Conservation (phyloP, 2,329 filamentous ascomycete genomes). For the Didymellaceae sp. region DNA sequence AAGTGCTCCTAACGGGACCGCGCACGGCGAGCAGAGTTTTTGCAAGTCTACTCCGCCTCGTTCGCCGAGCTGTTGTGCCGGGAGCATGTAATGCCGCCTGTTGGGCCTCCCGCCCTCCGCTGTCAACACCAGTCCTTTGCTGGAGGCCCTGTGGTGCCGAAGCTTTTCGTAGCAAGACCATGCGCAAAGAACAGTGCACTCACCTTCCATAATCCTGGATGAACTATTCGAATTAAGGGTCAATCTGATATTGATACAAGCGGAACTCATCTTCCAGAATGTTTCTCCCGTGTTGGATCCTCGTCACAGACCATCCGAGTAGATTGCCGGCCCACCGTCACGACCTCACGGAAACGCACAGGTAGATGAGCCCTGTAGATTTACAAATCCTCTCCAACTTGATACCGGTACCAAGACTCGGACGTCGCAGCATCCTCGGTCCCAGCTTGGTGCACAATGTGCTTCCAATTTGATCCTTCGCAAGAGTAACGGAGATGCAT, state of each 20-base stretch:
- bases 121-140: slow-evolving; percentile 17
- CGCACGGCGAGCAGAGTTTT: slow-evolving; percentile 20
- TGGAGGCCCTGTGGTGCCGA: slow-evolving; percentile 5
- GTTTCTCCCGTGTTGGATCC: slow-evolving; percentile 35
- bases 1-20: slow-evolving; percentile 20
- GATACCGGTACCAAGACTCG: neutral
- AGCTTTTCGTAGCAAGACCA: slow-evolving; percentile 8
- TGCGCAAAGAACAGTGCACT: slow-evolving; percentile 6
- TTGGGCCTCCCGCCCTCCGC: slow-evolving; percentile 21
- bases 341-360: slow-evolving; percentile 20
- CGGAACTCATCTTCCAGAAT: slow-evolving; percentile 41
- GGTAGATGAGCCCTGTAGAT: slow-evolving; percentile 8
- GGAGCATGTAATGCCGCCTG: slow-evolving; percentile 18
- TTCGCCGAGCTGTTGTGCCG: slow-evolving; percentile 20
- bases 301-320: slow-evolving; percentile 36
- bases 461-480: slow-evolving; percentile 1
- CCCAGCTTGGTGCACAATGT: slow-evolving; percentile 1
- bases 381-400: slow-evolving; percentile 14
- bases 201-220: slow-evolving; percentile 14
- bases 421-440: slow-evolving; percentile 7
- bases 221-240: slow-evolving; percentile 22
- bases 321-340: slow-evolving; percentile 40
- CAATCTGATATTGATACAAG: slow-evolving; percentile 19
- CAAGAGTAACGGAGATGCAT: slow-evolving; percentile 2
- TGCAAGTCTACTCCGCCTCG: slow-evolving; percentile 10